Evolutionary conservation across 2,329 filamentous ascomycete genomes (phyloP).

Genomic region (Domatiomyces globalis): DNA sequence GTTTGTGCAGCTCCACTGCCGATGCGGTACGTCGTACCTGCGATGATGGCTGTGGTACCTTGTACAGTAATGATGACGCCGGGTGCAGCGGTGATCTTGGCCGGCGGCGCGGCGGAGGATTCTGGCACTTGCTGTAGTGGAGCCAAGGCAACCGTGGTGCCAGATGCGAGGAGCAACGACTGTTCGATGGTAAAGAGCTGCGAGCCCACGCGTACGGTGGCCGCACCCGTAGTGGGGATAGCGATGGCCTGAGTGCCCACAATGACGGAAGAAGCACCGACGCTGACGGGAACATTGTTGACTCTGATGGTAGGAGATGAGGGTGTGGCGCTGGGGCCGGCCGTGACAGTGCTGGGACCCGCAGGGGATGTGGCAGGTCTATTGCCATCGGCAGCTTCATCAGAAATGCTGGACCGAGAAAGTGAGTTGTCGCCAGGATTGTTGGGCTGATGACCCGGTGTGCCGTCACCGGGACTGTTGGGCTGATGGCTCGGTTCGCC

Average conservation of each 20-base stretch:
- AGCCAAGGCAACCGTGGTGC: slow-evolving; percentile 9
- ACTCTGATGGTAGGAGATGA: not conserved
- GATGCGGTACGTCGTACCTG: slow-evolving; percentile 18
- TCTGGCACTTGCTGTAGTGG: slow-evolving; percentile 1
- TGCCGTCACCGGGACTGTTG: not conserved
- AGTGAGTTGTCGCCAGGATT: not conserved
- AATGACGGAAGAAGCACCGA: slow-evolving; percentile 11
- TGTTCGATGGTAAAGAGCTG: not conserved
- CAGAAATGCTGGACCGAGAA: not conserved
- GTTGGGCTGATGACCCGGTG: not conserved
- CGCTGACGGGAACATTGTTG: slow-evolving; percentile 11
- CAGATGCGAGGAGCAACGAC: slow-evolving; percentile 11
- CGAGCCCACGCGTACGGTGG: slow-evolving; percentile 5
- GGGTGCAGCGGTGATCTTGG: slow-evolving; percentile 7
- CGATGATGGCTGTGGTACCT: slow-evolving; percentile 18
- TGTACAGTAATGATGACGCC: slow-evolving; percentile 16
- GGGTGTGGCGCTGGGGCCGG: not conserved
- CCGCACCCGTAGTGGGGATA: slow-evolving; percentile 9
- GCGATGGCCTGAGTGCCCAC: slow-evolving; percentile 14
- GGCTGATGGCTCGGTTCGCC: not conserved
- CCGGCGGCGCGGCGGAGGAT: slow-evolving; percentile 1
- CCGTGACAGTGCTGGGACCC: not conserved
- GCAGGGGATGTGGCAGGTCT: not conserved
- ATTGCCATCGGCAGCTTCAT: not conserved
- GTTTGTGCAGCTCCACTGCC: slow-evolving; percentile 14